A percentile compares a stretch with the other conserved stretches of the same genome.
Evolutionary conservation across 768 basidiomycete species (phyloP).

Genomic region (Suillus occidentalis): DNA sequence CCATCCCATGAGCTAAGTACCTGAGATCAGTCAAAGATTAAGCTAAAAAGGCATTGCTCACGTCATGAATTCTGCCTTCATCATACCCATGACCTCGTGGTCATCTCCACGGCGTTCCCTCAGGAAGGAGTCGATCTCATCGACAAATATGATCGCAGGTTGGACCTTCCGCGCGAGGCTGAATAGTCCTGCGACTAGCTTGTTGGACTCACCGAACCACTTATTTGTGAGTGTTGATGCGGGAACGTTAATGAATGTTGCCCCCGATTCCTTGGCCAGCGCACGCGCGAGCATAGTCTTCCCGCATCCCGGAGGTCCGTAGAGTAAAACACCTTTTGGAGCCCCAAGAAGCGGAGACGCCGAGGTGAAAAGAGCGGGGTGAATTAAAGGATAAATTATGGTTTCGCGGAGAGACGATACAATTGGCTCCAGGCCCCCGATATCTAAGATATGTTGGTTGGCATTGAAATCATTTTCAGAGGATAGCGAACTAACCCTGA

Average conservation of each 20-base stretch:
- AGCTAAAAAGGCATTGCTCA: slow-evolving; percentile 37
- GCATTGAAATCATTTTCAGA: not conserved
- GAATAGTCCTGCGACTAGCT: slow-evolving; percentile 92
- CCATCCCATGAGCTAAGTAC: slow-evolving; percentile 88
- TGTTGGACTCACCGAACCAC: slow-evolving; percentile 91
- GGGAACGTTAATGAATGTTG: slow-evolving; percentile 91
- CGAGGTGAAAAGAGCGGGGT: slow-evolving; percentile 82
- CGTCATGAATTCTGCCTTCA: slow-evolving; percentile 97
- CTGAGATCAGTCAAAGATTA: not conserved
- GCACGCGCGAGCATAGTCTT: slow-evolving; percentile 99
- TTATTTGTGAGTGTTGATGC: slow-evolving; percentile 74
- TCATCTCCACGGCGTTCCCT: slow-evolving; percentile 85
- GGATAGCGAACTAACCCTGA: slow-evolving; percentile 47
- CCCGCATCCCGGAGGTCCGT: slow-evolving; percentile 96
- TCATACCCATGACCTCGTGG: slow-evolving; percentile 98
- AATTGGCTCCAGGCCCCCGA: slow-evolving; percentile 92
- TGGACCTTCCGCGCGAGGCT: slow-evolving; percentile 91
- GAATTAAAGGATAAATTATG: slow-evolving; percentile 91
- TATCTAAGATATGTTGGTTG: slow-evolving; percentile 46
- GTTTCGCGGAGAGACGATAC: slow-evolving; percentile 90
- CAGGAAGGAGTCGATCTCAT: slow-evolving; percentile 96
- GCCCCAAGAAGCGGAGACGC: slow-evolving; percentile 83
- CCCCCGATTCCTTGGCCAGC: slow-evolving; percentile 94
- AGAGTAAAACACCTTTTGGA: slow-evolving; percentile 94
- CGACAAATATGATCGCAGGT: slow-evolving; percentile 97